A percentile compares a stretch with the other conserved stretches of the same genome.
phyloP scores from a whole-genome alignment of 1,284 basidiomycete genomes.

The Cryptococcus sp. region DNA sequence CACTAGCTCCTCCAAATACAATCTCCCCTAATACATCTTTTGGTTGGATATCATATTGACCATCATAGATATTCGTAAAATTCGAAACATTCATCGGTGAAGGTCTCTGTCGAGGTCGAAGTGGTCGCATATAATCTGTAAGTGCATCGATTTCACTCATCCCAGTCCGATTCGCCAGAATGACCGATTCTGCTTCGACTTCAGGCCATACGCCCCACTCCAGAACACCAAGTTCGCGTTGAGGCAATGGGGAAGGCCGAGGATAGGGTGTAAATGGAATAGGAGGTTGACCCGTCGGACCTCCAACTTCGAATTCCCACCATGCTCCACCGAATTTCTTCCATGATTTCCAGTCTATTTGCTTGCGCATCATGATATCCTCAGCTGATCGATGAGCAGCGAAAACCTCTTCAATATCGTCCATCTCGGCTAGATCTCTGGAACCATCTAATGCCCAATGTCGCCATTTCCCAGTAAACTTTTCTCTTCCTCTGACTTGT shows the following conservation, averaged over 20 bases:
- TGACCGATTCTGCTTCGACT: slow-evolving; percentile 22
- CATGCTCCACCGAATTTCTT: slow-evolving; percentile 19
- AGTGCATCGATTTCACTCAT: slow-evolving; percentile 8
- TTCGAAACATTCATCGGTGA: slow-evolving; percentile 4
- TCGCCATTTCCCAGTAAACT: slow-evolving; percentile 44
- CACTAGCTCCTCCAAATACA: slow-evolving; percentile 26
- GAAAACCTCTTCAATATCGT: slow-evolving; percentile 34
- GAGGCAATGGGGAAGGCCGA: slow-evolving; percentile 14
- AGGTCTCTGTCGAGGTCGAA: neutral
- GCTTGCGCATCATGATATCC: slow-evolving; percentile 4
- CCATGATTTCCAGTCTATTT: slow-evolving; percentile 36
- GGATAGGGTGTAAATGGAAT: slow-evolving; percentile 21
- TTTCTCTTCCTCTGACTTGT: slow-evolving; percentile 40
- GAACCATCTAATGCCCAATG: slow-evolving; percentile 40
- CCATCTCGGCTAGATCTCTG: slow-evolving; percentile 43
- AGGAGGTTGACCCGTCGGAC: slow-evolving; percentile 29
- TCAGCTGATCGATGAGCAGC: slow-evolving; percentile 7
- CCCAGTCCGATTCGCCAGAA: neutral
- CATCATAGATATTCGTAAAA: slow-evolving; percentile 34
- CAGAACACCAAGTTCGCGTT: slow-evolving; percentile 14
- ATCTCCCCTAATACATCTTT: slow-evolving; percentile 21
- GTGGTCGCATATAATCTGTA: slow-evolving; percentile 27
- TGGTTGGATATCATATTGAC: slow-evolving; percentile 2
- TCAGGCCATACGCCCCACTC: slow-evolving; percentile 36
- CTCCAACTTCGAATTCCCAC: slow-evolving; percentile 40